These are phyloP conservation scores for Yamadazyma aaseri DNA, from an alignment of 1,139 yeast genomes.

Conservation along the genomic window DNA sequence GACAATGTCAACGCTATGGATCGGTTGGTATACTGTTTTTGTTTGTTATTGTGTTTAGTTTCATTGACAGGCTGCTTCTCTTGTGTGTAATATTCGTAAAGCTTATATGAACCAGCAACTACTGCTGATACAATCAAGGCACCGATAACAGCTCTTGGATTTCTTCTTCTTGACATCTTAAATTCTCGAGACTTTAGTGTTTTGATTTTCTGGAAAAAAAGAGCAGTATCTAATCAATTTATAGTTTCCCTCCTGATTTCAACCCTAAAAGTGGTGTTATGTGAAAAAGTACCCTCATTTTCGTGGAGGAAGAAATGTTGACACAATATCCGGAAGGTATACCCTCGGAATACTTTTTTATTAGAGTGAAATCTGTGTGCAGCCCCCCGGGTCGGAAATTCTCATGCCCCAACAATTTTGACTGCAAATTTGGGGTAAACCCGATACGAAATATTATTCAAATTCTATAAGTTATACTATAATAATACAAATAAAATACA, in stretches of 20 bases:
- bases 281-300: not conserved
- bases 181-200: too few relatives aligned
- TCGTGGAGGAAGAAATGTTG: too few relatives aligned
- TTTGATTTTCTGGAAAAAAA: too few relatives aligned
- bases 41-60: slow-evolving; percentile 5
- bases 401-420: too few relatives aligned
- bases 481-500: slow-evolving; percentile 1
- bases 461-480: too few relatives aligned
- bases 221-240: not conserved
- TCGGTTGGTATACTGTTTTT: slow-evolving; percentile 29
- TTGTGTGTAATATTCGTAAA: slow-evolving; percentile 23
- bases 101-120: slow-evolving; percentile 34
- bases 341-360: too few relatives aligned
- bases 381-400: too few relatives aligned
- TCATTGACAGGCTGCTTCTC: slow-evolving; percentile 1
- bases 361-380: too few relatives aligned
- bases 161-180: slow-evolving; percentile 18
- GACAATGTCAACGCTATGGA: slow-evolving; percentile 46
- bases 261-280: not conserved
- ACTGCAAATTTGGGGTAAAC: too few relatives aligned
- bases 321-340: too few relatives aligned
- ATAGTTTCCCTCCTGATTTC: not conserved
- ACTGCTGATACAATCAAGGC: slow-evolving; percentile 40
- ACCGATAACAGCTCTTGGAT: slow-evolving; percentile 34
- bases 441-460: too few relatives aligned